Base-by-base conservation (phyloP, 75 land plant genomes). In the Selaginella tamariscina region DNA sequence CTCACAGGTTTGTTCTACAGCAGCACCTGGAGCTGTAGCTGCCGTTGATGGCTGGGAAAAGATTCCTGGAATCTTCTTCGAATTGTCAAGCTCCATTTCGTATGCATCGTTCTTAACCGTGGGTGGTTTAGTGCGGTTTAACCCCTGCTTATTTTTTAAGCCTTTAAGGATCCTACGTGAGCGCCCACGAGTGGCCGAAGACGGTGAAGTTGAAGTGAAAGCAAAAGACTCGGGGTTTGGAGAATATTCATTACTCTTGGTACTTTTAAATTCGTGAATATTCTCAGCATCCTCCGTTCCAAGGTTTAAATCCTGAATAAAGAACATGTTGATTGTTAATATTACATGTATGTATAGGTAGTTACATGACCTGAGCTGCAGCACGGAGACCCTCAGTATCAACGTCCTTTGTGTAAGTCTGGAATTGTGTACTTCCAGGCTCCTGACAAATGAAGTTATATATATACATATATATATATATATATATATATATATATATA, bases 1-100 rank as follows among this genome's bases (percentile, higher is more conserved):
- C 74, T 95, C 97, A 81, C 99, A 95, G n/a, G 85, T 79, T 80
- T 95, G 84, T 69, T 87, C 83, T 60, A 86, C 72, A 20, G 79
- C 82, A 67, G 72, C 69, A 77, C 44, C 65, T 33, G 27, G 65
- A 56, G 31, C 31, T 29, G 21, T 33, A 27, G 54, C 30, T 9
- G 76, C 62, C 8, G 24, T 68, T 28, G 56, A 22, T 32, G 33
- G 70, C 33, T n/a, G n/a, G n/a, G n/a, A n/a, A n/a, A n/a, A n/a
- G n/a, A n/a, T 33, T 68, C 32, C 72, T 59, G 67, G n/a, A 32
- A 18, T 68, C 74, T 66, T 39, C 49, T 39, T 39, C 5, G 49
- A 5, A 15, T 5, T 39, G 49, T 39, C 49, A 39, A 39, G 49
- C 5, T 39, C 49, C 49, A 39, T 39, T 5, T 15, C 49, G 15